Evolutionary conservation across 2,329 filamentous ascomycete species (phyloP), one percentile per base, ranked within the genome.

Genomic region (Diaporthe sp.): DNA sequence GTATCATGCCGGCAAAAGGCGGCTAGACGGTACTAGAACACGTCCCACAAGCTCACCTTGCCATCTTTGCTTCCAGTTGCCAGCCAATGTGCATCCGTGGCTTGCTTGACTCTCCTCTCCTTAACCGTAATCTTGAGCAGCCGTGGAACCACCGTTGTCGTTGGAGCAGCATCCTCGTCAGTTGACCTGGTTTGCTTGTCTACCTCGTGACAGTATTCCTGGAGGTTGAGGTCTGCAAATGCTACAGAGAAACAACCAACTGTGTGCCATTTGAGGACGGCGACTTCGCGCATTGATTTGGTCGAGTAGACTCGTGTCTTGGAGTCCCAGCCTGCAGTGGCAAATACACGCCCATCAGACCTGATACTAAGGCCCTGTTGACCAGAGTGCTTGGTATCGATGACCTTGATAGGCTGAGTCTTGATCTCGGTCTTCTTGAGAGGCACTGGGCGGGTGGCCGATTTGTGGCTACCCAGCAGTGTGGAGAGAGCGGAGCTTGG

Each of bases 21-120:
- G 6, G 28, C 10, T 7, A 15, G 30, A 50, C 25, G 35, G 70
- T 10, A 19, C 85, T 80, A 96, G 82, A 97, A 99, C 74, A 98
- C 92, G 85, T 98, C 95, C 97, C 97, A 99, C 78, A 99, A 85
- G 81, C 95, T 97, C 77, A 98, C 91, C 82, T 97, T 98, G 25
- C 96, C 97, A 85, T 98, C 97, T 82, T 98, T 99, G 72, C 94
- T 94, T 1, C 97, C 97, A 1, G 92, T 95, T 25, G 93, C 97
- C 69, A 98, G 83, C 96, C 96, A 98, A 83, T 98, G 96, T 33
- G 93, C 93, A 68, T 86, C 87, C 79, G 90, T 92, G 15, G 93
- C 92, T 78, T 91, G 92, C 47, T 86, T 86, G 30, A 91, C 86
- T 72, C 94, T 87, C 77, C 91, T 89, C 47, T 92, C 89, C 75